A percentile compares a stretch with the other conserved stretches of the same genome.
phyloP scores from a whole-genome alignment of 768 basidiomycete genomes.

The Naganishia vishniacii region DNA sequence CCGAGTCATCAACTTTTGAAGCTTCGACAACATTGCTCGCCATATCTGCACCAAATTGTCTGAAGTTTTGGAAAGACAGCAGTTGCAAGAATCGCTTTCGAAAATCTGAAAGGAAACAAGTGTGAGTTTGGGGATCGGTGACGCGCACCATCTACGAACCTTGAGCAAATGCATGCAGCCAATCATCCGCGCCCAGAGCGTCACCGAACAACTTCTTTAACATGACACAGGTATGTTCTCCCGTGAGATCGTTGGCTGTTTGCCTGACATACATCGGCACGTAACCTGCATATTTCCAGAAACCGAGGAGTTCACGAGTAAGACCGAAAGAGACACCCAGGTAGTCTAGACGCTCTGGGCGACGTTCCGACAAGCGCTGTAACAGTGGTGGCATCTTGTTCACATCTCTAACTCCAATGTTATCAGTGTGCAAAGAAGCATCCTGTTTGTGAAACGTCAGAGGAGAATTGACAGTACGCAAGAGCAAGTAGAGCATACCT shows the following conservation, averaged over 20 bases:
- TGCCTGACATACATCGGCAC: slow-evolving; percentile 89
- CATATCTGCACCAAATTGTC: slow-evolving; percentile 82
- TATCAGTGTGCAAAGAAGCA: slow-evolving; percentile 67
- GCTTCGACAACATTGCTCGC: slow-evolving; percentile 85
- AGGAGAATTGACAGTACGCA: not conserved
- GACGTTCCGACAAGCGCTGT: slow-evolving; percentile 79
- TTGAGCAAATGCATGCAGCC: slow-evolving; percentile 77
- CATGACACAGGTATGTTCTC: slow-evolving; percentile 96
- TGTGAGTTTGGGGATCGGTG: not conserved
- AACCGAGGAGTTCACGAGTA: slow-evolving; percentile 76
- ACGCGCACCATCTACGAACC: slow-evolving; percentile 33
- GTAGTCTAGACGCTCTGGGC: slow-evolving; percentile 85
- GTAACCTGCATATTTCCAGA: slow-evolving; percentile 93
- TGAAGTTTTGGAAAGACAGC: slow-evolving; percentile 80
- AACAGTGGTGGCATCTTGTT: slow-evolving; percentile 85
- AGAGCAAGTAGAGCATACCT: slow-evolving; percentile 14
- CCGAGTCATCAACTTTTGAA: slow-evolving; percentile 53
- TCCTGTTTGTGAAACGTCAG: slow-evolving; percentile 43
- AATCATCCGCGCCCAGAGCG: slow-evolving; percentile 64
- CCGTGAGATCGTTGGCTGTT: slow-evolving; percentile 88
- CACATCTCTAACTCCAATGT: slow-evolving; percentile 63
- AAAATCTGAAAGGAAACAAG: slow-evolving; percentile 64
- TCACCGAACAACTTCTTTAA: slow-evolving; percentile 63
- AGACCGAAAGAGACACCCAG: slow-evolving; percentile 94
- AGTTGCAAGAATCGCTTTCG: slow-evolving; percentile 79